These are phyloP conservation scores for Aspergillus sp. DNA, from an alignment of 2,329 filamentous ascomycete genomes.

Conservation along the genomic window DNA sequence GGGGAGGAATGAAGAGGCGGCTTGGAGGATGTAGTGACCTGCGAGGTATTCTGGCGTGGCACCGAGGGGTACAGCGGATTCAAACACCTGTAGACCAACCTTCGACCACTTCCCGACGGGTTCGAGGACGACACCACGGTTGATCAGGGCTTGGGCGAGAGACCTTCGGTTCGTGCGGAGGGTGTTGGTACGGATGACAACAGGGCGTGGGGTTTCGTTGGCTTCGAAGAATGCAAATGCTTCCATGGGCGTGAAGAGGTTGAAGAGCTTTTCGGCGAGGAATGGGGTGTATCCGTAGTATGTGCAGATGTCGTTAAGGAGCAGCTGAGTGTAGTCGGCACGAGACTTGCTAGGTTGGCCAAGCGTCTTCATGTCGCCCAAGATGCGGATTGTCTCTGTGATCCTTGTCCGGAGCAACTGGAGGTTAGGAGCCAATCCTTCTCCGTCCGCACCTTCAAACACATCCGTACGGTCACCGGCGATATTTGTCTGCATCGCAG, in stretches of 20 bases:
- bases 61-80: constrained; percentile 81
- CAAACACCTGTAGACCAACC: constrained; percentile 94
- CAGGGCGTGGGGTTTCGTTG: constrained; percentile 89
- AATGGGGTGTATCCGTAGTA: constrained; percentile 97
- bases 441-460: constrained; percentile 50
- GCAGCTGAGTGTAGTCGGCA: constrained; percentile 80
- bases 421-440: constrained; percentile 79
- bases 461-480: constrained; percentile 70
- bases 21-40: constrained; percentile 96
- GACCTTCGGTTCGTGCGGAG: constrained; percentile 74
- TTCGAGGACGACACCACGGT: constrained; percentile 92
- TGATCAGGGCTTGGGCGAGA: constrained; percentile 89
- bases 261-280: constrained; percentile 93
- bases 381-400: constrained; percentile 86
- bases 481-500: constrained; percentile 90
- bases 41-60: constrained; percentile 97
- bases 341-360: constrained; percentile 77
- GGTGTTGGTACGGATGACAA: constrained; percentile 97
- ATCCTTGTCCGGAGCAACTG: constrained; percentile 85
- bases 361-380: constrained; percentile 83
- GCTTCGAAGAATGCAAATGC: constrained; percentile 98
- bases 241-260: constrained; percentile 87
- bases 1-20: constrained; percentile 92
- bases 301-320: constrained; percentile 87
- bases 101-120: constrained; percentile 99